phyloP scores from a whole-genome alignment of 169 alveolate species.

The Toxoplasma gondii region DNA sequence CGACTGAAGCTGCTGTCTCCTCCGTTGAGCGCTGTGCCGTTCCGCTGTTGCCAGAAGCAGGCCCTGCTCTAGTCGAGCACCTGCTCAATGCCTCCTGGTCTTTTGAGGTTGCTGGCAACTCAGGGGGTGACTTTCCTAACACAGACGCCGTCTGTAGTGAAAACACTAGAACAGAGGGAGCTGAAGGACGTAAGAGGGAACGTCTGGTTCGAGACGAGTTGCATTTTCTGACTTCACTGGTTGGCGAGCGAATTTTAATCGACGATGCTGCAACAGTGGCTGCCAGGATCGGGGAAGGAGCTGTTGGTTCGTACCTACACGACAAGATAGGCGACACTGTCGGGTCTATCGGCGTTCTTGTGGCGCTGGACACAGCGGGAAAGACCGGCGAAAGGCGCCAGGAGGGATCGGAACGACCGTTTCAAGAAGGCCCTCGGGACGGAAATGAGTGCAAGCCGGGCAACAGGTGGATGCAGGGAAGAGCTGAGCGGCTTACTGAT shows the following conservation, averaged over 20 bases:
- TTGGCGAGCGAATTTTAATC: not conserved
- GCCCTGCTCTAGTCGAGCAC: not conserved
- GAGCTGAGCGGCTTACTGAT: not conserved
- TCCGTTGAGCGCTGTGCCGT: not conserved
- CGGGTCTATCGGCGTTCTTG: not conserved
- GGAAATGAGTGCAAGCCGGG: not conserved
- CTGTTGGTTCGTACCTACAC: not conserved
- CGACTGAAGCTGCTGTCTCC: not conserved
- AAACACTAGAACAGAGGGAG: not conserved
- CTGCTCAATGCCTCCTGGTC: conserved; percentile 5
- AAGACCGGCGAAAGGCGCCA: not conserved
- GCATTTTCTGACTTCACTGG: not conserved
- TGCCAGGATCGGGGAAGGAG: not conserved
- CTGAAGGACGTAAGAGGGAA: not conserved
- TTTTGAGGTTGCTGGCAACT: not conserved
- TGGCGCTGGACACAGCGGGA: not conserved
- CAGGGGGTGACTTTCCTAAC: not conserved
- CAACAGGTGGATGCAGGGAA: not conserved
- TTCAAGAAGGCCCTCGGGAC: not conserved
- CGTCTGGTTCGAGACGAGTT: not conserved
- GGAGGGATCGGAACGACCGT: not conserved
- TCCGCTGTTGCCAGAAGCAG: not conserved
- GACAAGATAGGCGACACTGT: not conserved
- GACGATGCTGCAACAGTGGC: not conserved
- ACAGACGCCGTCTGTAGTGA: not conserved